These are phyloP conservation scores for Salix arbutifolia DNA, from an alignment of 345 rosid genomes.

Conservation along the genomic window DNA sequence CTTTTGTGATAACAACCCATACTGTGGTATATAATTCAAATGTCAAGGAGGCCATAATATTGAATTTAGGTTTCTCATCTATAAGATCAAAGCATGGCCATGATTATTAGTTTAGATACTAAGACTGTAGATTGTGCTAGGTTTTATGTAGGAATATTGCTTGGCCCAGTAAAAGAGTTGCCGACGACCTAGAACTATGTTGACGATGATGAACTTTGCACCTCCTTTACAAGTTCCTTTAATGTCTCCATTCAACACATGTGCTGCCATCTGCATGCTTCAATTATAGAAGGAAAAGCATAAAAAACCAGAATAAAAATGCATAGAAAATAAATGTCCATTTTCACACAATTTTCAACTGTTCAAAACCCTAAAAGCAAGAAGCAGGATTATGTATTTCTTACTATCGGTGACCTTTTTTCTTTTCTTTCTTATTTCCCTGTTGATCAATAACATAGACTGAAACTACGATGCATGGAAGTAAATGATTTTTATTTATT, in stretches of 20 bases:
- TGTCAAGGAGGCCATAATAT: neutral
- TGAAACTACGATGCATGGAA: neutral
- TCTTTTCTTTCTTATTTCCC: neutral
- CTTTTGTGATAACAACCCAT: neutral
- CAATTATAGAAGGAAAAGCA: constrained; percentile 17
- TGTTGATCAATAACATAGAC: neutral
- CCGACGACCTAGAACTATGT: neutral
- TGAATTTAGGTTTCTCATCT: neutral
- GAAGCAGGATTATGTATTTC: neutral
- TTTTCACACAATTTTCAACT: no score
- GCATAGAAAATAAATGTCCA: neutral
- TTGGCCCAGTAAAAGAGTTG: neutral
- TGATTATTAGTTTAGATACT: neutral
- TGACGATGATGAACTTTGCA: constrained; percentile 1
- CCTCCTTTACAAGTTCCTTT: constrained; percentile 7
- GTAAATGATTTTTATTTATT: neutral
- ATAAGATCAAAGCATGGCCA: neutral
- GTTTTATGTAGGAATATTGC: neutral
- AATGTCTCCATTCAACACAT: constrained; percentile 7
- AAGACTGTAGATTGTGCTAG: neutral
- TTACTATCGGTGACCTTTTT: neutral
- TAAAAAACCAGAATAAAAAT: neutral
- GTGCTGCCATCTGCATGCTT: constrained; percentile 17
- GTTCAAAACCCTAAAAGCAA: neutral
- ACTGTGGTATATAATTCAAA: neutral